Base-by-base conservation (phyloP, 768 basidiomycete genomes). In the Mycena crocata region DNA sequence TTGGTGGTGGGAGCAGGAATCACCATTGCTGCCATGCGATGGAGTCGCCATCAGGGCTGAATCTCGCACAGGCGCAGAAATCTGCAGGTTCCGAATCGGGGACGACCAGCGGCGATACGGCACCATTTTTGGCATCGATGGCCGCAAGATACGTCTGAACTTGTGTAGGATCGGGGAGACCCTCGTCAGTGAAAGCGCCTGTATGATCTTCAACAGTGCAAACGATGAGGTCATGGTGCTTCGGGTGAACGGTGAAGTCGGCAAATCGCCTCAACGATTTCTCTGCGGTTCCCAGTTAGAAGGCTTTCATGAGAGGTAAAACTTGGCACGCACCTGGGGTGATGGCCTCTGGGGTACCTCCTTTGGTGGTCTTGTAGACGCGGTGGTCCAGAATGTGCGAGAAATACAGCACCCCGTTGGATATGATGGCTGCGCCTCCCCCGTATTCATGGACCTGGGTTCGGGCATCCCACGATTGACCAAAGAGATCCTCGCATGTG, bases 361-460 rank as follows among this genome's bases (percentile, higher is more conserved):
- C 50, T 19, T 52, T 51, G 23, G 21, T 28, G 35, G 28, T n/a
- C 50, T 61, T 61, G 32, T 61, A 61, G 30, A 61, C 60, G 1
- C 60, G 30, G 8, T 52, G n/a, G 26, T 61, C 60, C 13, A 12
- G 19, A 2, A 52, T 32, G 19, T 61, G 28, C 7, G 60, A 61
- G n/a, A 61, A 61, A 30, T 61, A 61, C 30, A 61, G 28, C 14
- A 61, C 40, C n/a, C 37, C 60, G 14, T 30, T 13, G 40, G 34
- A 61, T 2, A 61, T 50, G 1, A 50, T 52, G 4, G 60, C 49
- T 12, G 50, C 60, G 7, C n/a, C 49, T 2, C 60, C 60, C 2
- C 60, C 60, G n/a, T 61, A 61, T 45, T 61, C 60, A 17, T 61
- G 60, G 21, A 61, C 14, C 2, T 42, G 60, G 5, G 60, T 52